Evolutionary conservation across 2,329 filamentous ascomycete species (phyloP).

Genomic region (Fusarium sp.): DNA sequence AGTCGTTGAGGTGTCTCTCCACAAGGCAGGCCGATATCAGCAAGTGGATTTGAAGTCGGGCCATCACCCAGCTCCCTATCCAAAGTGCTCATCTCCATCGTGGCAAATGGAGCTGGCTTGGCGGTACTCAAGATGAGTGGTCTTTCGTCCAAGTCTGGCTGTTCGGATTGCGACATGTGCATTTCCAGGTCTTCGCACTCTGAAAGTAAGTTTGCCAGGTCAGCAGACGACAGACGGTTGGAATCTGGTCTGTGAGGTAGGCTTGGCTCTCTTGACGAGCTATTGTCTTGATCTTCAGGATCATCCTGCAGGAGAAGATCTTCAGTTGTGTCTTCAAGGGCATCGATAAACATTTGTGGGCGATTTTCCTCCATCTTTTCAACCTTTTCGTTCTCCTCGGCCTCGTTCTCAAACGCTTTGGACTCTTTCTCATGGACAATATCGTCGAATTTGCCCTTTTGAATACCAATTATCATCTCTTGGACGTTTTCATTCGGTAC

Average conservation of each 20-base stretch:
- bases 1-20: not conserved
- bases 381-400: not conserved
- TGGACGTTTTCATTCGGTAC: not conserved
- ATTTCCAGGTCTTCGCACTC: slow-evolving; percentile 2
- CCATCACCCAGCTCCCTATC: not conserved
- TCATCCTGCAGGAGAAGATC: not conserved
- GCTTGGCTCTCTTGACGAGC: not conserved
- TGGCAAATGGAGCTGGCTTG: not conserved
- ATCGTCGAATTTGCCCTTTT: not conserved
- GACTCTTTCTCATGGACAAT: not conserved
- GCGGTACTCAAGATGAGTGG: not conserved
- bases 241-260: not conserved
- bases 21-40: not conserved
- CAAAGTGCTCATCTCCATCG: not conserved
- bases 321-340: not conserved
- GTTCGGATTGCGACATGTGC: slow-evolving; percentile 11
- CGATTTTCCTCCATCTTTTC: not conserved
- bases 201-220: not conserved
- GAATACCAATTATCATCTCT: not conserved
- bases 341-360: not conserved
- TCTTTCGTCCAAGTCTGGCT: not conserved
- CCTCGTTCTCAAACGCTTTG: not conserved
- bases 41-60: not conserved
- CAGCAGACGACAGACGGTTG: not conserved
- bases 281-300: no score